Base-by-base conservation (phyloP, 768 basidiomycete genomes). In the Trametes villosa region DNA sequence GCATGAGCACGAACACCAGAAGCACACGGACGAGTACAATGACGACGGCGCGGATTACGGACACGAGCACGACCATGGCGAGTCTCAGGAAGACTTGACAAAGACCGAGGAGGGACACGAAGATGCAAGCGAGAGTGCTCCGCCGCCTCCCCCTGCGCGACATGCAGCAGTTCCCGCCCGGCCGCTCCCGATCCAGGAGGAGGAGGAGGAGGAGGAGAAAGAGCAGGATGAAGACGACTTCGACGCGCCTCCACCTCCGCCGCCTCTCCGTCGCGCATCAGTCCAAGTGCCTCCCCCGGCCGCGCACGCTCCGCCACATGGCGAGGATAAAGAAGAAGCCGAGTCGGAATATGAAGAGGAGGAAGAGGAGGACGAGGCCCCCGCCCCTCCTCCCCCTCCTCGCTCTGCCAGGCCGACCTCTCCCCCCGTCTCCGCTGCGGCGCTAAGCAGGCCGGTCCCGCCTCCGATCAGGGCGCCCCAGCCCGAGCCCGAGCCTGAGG, bases 401-500 rank as follows among this genome's bases (percentile, higher is more conserved):
- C 65, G 57, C 22, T 30, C 15, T 63, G n/a, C 55, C 22, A n/a
- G 54, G n/a, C 62, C 49, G 17, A 41, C 22, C 22, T 53, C 67
- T 7, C 61, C 68, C 22, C 66, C 71, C n/a, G 58, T 69, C 45
- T 59, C 69, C 18, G 40, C 36, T 18, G 50, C 49, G 24, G 33
- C 44, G 31, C 38, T 72, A 22, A 70, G 71, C 11, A 63, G 71
- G 24, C 65, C 74, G 13, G n/a, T 57, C 4, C 48, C 40, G 12
- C 48, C 56, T 12, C 56, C 47, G 34, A 70, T 45, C 67, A 70
- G 11, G 56, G 68, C 36, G 65, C 73, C 9, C 65, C 71, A 2
- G 17, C 45, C 22, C 27, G 13, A 2, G 17, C 45, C 22, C 27
- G 13, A 4, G 4, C 27, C 15, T 17, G 27, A 30, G 17, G 56